Base-by-base conservation (phyloP, 495 filamentous ascomycete genomes). In the Arthonia radiata region DNA sequence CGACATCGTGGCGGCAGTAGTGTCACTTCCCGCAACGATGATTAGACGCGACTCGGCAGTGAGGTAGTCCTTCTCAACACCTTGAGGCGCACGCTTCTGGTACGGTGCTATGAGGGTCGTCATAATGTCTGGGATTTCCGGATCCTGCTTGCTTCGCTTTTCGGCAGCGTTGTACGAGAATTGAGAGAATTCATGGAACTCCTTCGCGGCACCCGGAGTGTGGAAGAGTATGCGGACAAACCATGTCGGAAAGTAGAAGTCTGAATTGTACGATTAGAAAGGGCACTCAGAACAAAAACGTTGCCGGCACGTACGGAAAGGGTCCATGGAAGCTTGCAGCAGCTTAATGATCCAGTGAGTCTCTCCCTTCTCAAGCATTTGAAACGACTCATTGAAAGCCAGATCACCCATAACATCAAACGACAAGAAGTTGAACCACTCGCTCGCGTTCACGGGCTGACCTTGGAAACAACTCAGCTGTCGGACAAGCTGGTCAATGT, bases 21-120 rank as follows among this genome's bases (percentile, higher is more conserved):
- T 61, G 22, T 64, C 58, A 9, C 43, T 50, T 1, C 61, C 61
- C 0, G 57, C 62, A 2, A 61, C 9, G 19, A 64, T 54, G 16
- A 61, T 25, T 2, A 34, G 13, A 8, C 32, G 27, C 6, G 18
- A 30, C 6, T 34, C 32, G 14, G 19, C 14, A n/a, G 13, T n/a
- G 18, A 31, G 21, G 15, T 9, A 15, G 25, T 19, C 13, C 15
- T n/a, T n/a, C n/a, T n/a, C n/a, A n/a, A n/a, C n/a, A n/a, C n/a
- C n/a, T n/a, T n/a, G n/a, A n/a, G n/a, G n/a, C n/a, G n/a, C n/a
- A n/a, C n/a, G n/a, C n/a, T n/a, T n/a, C n/a, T n/a, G n/a, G n/a
- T n/a, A n/a, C n/a, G n/a, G n/a, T n/a, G n/a, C n/a, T n/a, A n/a
- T n/a, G n/a, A 48, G 26, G 15, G 23, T 23, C n/a, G 34, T 16